phyloP scores from a whole-genome alignment of 2,329 filamentous ascomycete genomes.

The Reticulascus tulasneorum region DNA sequence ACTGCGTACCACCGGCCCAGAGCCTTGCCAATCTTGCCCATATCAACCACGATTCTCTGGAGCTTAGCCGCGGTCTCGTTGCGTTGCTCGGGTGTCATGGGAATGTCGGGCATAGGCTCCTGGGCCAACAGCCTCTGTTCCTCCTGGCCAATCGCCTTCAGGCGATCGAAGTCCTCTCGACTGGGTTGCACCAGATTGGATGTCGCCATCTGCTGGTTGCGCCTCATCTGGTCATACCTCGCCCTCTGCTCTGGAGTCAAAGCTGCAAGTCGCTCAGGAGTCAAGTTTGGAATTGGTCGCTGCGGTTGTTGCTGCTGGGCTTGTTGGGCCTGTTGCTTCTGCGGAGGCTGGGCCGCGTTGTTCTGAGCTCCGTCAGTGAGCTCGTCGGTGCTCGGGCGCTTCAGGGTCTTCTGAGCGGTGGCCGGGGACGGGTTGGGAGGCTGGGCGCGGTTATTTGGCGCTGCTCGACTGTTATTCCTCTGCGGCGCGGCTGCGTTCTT shows the following conservation, averaged over 20 bases:
- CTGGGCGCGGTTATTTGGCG: slow-evolving; percentile 29
- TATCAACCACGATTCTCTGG: slow-evolving; percentile 33
- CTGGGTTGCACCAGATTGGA: not conserved
- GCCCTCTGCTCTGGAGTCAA: slow-evolving; percentile 41
- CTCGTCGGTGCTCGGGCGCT: slow-evolving; percentile 48
- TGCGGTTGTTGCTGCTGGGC: slow-evolving; percentile 14
- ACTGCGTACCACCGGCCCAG: slow-evolving; percentile 45
- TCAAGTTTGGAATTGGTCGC: slow-evolving; percentile 22
- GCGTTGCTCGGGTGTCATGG: slow-evolving; percentile 41
- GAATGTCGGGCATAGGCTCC: slow-evolving; percentile 40
- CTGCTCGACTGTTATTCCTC: slow-evolving; percentile 23
- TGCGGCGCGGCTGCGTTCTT: slow-evolving; percentile 13
- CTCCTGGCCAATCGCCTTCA: slow-evolving; percentile 33
- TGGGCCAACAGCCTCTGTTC: slow-evolving; percentile 33
- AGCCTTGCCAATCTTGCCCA: slow-evolving; percentile 40
- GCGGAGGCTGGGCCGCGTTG: not conserved
- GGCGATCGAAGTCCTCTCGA: slow-evolving; percentile 20
- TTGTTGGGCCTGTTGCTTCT: slow-evolving; percentile 21
- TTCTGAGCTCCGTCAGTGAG: slow-evolving; percentile 17
- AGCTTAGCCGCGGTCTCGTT: slow-evolving; percentile 42
- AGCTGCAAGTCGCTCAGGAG: slow-evolving; percentile 33
- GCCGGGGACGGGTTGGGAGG: slow-evolving; percentile 34
- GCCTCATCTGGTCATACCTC: slow-evolving; percentile 36
- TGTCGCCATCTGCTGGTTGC: slow-evolving; percentile 12
- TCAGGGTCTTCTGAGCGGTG: slow-evolving; percentile 40